phyloP scores from a whole-genome alignment of 192 early-diverging fungal species.

The Chytriomyces sp. region DNA sequence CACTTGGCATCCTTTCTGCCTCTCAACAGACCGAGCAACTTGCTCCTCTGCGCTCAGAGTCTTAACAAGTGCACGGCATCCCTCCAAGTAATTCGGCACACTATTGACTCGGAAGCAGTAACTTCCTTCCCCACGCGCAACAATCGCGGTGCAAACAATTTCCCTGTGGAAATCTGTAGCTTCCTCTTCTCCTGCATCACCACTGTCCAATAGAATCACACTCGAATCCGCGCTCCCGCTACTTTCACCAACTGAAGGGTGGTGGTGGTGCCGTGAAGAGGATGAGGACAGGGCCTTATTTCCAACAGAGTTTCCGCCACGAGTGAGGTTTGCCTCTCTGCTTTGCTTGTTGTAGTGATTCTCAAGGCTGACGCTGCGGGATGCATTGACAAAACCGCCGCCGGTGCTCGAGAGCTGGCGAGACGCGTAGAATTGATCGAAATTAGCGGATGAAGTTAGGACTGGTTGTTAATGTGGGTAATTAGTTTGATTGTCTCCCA shows the following conservation, averaged over 20 bases:
- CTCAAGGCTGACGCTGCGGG: slow-evolving; percentile 10
- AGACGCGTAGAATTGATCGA: slow-evolving; percentile 34
- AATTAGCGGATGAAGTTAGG: slow-evolving; percentile 28
- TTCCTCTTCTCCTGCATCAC: slow-evolving; percentile 13
- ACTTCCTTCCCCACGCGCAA: slow-evolving; percentile 53
- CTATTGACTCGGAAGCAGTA: slow-evolving; percentile 86
- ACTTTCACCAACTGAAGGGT: neutral
- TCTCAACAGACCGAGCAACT: slow-evolving; percentile 72
- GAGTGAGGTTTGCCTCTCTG: neutral
- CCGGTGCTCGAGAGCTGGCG: slow-evolving; percentile 40
- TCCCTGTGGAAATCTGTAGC: slow-evolving; percentile 27
- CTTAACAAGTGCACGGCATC: slow-evolving; percentile 68
- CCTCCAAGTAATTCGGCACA: slow-evolving; percentile 80
- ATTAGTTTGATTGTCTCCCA: neutral
- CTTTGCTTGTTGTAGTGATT: neutral
- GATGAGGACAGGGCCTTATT: slow-evolving; percentile 9
- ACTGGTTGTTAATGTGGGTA: slow-evolving; percentile 12
- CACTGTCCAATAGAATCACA: neutral
- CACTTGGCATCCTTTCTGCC: slow-evolving; percentile 67
- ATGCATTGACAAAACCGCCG: slow-evolving; percentile 24
- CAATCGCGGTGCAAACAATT: slow-evolving; percentile 50
- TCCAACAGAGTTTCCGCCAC: neutral
- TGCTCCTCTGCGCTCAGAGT: slow-evolving; percentile 50
- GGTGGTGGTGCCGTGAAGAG: neutral
- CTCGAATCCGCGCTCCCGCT: neutral